Evolutionary conservation across 129 eudicot genomes (phyloP).

Genomic region (Dittrichia graveolens): DNA sequence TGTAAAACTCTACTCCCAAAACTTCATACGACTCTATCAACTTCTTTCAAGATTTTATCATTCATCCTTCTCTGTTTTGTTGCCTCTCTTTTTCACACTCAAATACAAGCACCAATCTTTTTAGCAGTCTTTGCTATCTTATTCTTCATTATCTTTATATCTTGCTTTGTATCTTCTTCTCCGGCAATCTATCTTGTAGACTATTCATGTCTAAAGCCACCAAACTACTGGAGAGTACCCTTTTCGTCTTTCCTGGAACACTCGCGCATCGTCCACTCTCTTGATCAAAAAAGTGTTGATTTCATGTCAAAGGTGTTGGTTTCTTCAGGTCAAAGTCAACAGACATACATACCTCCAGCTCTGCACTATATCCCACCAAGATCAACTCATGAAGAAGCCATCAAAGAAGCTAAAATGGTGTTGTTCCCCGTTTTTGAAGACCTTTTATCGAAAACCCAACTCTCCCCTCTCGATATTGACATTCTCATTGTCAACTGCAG

Average conservation of each 20-base stretch:
- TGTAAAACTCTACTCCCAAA: too few species aligned
- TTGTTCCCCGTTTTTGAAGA: slow-evolving; percentile 64
- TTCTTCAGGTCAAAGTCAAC: slow-evolving; percentile 67
- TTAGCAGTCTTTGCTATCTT: slow-evolving; percentile 27
- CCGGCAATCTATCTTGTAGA: slow-evolving; percentile 61
- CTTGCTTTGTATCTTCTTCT: slow-evolving; percentile 31
- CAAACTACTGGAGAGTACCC: slow-evolving; percentile 69
- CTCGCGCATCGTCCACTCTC: slow-evolving; percentile 38
- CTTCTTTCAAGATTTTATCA: slow-evolving; percentile 19
- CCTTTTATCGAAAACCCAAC: slow-evolving; percentile 55
- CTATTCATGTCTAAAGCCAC: slow-evolving; percentile 76
- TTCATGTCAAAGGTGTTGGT: slow-evolving; percentile 58
- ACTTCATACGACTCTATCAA: not conserved
- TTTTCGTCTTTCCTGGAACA: slow-evolving; percentile 66
- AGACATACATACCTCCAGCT: slow-evolving; percentile 61
- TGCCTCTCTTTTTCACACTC: slow-evolving; percentile 28
- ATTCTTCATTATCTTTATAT: slow-evolving; percentile 15
- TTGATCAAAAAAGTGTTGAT: slow-evolving; percentile 46
- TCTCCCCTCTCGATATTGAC: slow-evolving; percentile 52
- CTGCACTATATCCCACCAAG: slow-evolving; percentile 66
- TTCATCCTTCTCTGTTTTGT: slow-evolving; percentile 30
- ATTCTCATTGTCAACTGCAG: slow-evolving; percentile 76
- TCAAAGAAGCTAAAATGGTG: slow-evolving; percentile 46
- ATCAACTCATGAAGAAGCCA: slow-evolving; percentile 52
- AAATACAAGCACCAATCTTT: slow-evolving; percentile 32